Evolutionary conservation across 257 asterid genomes (phyloP).

Genomic region (Solanum chiquidenum): DNA sequence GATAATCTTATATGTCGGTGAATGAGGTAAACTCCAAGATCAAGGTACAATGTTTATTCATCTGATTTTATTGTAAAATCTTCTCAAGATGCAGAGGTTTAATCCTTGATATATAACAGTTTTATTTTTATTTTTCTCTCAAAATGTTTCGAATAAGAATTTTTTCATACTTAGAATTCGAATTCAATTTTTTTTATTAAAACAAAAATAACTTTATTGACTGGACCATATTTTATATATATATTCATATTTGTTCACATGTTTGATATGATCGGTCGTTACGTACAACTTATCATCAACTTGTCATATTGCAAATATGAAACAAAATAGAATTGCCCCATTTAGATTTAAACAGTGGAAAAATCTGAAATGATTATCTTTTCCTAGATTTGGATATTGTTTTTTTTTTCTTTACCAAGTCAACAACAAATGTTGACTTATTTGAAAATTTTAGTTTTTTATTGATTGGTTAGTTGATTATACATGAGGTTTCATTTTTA

Average conservation of each 20-base stretch:
- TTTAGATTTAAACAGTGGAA: background rate
- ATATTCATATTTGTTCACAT: background rate
- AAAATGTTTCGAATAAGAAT: too few relatives aligned
- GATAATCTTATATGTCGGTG: too few relatives aligned
- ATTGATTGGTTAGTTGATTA: too few relatives aligned
- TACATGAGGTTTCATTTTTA: too few relatives aligned
- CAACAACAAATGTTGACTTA: background rate
- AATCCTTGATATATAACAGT: background rate
- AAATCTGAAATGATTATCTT: background rate
- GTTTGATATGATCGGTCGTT: background rate
- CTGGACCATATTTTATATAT: background rate
- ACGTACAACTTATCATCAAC: background rate
- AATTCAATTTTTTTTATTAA: too few relatives aligned
- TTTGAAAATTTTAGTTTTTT: too few relatives aligned
- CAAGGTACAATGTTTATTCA: background rate
- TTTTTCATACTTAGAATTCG: rapidly evolving
- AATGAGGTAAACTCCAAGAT: background rate
- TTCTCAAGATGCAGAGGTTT: background rate
- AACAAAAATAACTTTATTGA: too few relatives aligned
- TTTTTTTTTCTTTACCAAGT: background rate
- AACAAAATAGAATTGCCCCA: background rate
- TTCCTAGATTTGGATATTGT: background rate
- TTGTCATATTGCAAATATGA: background rate
- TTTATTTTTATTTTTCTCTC: too few relatives aligned
- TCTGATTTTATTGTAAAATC: background rate